phyloP scores from a whole-genome alignment of 2,329 filamentous ascomycete genomes.

The Mariannaea elegans region DNA sequence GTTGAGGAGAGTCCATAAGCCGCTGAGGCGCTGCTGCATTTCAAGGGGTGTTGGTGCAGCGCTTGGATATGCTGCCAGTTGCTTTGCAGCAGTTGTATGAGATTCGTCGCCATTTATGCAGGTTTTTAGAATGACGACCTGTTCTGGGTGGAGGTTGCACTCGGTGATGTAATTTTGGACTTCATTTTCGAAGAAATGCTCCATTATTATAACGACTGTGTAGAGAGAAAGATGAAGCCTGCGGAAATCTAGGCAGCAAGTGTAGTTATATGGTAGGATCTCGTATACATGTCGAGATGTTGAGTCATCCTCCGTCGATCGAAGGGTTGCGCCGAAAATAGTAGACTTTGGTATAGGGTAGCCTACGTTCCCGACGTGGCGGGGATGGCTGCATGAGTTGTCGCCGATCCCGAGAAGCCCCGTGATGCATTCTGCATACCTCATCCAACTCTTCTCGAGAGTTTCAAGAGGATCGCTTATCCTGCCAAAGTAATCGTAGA shows the following conservation, averaged over 20 bases:
- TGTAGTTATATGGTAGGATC: background rate
- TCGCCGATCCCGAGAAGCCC: background rate
- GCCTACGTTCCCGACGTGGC: background rate
- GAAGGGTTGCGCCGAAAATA: background rate
- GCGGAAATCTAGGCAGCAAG: background rate
- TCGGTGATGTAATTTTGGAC: background rate
- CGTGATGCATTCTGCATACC: background rate
- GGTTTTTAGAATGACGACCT: constrained; percentile 4
- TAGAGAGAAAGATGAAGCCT: background rate
- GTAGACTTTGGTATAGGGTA: constrained; percentile 1
- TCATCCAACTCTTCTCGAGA: background rate
- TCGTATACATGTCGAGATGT: background rate
- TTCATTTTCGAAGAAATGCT: constrained; percentile 4
- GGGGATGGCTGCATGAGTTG: background rate
- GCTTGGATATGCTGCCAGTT: background rate
- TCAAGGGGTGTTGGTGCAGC: constrained; percentile 8
- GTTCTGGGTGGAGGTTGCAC: background rate
- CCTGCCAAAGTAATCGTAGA: background rate
- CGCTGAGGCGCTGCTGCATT: constrained; percentile 16
- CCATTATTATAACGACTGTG: background rate
- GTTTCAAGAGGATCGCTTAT: background rate
- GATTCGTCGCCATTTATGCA: constrained; percentile 8
- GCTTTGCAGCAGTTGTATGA: background rate
- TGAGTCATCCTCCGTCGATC: background rate
- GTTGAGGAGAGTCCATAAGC: constrained; percentile 21